These are phyloP conservation scores for Wickerhamiella sergipiensis DNA, from an alignment of 805 yeast genomes.

Conservation along the genomic window DNA sequence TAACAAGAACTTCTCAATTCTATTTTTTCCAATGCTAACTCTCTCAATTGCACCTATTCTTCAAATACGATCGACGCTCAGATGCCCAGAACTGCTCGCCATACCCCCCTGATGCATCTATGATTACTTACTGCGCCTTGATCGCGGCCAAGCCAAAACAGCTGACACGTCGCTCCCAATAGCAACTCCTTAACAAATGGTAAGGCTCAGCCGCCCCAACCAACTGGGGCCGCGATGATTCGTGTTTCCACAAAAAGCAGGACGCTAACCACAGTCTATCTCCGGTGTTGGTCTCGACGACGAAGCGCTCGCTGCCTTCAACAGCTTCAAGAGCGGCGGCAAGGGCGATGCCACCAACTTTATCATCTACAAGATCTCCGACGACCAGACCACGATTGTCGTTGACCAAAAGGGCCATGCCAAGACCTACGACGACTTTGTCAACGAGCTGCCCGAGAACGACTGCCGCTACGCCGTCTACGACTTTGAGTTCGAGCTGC, in stretches of 20 bases:
- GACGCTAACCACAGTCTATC: neutral
- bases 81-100: too few species aligned
- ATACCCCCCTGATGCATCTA: too few species aligned
- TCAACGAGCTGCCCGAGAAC: constrained; percentile 83
- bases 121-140: neutral
- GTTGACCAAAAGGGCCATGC: constrained; percentile 75
- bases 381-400: constrained; percentile 76
- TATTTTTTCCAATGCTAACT: too few species aligned
- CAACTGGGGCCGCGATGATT: neutral
- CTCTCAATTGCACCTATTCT: too few species aligned
- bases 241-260: neutral
- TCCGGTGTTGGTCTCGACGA: constrained; percentile 70
- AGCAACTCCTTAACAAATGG: constrained; percentile 1
- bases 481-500: constrained; percentile 89
- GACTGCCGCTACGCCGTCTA: constrained; percentile 94
- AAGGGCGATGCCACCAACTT: constrained; percentile 57
- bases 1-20: too few species aligned
- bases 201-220: neutral
- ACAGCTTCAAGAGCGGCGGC: constrained; percentile 81
- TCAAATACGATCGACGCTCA: too few species aligned
- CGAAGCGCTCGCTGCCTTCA: constrained; percentile 87
- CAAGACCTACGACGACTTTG: constrained; percentile 67
- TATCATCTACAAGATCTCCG: constrained; percentile 69
- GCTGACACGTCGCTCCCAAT: constrained; percentile 1
- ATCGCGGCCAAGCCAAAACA: neutral